phyloP scores from a whole-genome alignment of 768 basidiomycete genomes.

The Agrocybe pediades region DNA sequence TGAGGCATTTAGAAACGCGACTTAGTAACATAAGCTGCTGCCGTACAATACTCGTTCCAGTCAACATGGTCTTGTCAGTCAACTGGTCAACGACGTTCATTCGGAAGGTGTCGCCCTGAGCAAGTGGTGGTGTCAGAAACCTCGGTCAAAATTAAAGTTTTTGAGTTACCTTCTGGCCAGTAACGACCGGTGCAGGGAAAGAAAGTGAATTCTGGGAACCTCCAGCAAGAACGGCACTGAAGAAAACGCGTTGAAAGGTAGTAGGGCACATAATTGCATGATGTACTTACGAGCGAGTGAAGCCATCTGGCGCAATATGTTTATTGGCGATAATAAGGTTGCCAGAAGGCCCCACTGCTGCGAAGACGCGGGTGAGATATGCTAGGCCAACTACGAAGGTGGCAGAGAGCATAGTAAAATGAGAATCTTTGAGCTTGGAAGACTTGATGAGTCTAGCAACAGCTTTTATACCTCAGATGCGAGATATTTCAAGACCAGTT shows the following conservation, averaged over 20 bases:
- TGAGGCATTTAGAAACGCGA: neutral
- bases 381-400: neutral
- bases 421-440: no score
- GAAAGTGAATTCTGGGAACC: constrained; percentile 12
- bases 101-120: constrained; percentile 36
- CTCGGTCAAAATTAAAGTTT: neutral
- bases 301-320: constrained; percentile 17
- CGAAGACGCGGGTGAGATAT: neutral
- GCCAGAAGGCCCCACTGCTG: constrained; percentile 19
- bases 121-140: neutral
- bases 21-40: no score
- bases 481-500: no score
- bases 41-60: constrained; percentile 49
- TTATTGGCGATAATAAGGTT: constrained; percentile 14
- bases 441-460: no score
- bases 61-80: constrained; percentile 47
- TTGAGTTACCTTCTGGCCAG: constrained; percentile 25
- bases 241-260: neutral
- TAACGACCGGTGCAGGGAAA: constrained; percentile 31
- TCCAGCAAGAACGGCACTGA: constrained; percentile 20
- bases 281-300: constrained; percentile 13
- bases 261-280: neutral
- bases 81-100: constrained; percentile 49
- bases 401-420: neutral
- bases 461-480: neutral